Base-by-base conservation (phyloP, 2,329 filamentous ascomycete species). In the Aspergillus viridinutans region DNA sequence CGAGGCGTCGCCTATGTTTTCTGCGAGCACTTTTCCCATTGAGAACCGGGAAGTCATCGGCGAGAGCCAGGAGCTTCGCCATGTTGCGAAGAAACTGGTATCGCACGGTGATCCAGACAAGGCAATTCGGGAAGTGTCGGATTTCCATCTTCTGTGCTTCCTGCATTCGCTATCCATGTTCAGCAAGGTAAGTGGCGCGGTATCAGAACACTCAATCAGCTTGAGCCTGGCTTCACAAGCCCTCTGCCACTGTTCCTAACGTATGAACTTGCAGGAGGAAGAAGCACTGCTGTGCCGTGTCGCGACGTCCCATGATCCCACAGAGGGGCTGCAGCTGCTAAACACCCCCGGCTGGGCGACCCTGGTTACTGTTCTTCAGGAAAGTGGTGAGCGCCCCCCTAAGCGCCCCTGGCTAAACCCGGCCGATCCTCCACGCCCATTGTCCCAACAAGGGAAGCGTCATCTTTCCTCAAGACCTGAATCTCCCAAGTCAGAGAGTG, bases 101-200 rank as follows among this genome's bases (percentile, higher is more conserved):
- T 80, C 85, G 10, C 78, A 84, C 43, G 85, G 85, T 59, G 84
- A 87, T 56, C 78, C 84, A 17, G 82, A 79, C 54, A 78, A 85
- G 60, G 85, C 84, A 14, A 83, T 88, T 29, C 80, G 85, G 40
- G 85, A 86, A 25, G 81, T 96, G 12, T 96, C 92, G 6, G 92
- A 97, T 75, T 99, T 99, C 74, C 94, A 99, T 72, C 81, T 97
- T 17, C 81, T 99, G n/a, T 89, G 85, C 74, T 97, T 91, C 76
- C 80, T 99, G 58, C 88, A 90, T 68, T 83, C 84, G 47, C 85
- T 96, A 76, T 87, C 86, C 45, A 86, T 96, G 42, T 80, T 99
- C 42, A 90, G 85, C 72, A 91, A 95, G 86, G 94, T 96, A 79
- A 69, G 80, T 74, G 21, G 12, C 4, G n/a, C 42, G 20, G 20